A percentile compares a stretch with the other conserved stretches of the same genome.
Conservation (phyloP, 805 yeast genomes). For the Schwanniomyces occidentalis region DNA sequence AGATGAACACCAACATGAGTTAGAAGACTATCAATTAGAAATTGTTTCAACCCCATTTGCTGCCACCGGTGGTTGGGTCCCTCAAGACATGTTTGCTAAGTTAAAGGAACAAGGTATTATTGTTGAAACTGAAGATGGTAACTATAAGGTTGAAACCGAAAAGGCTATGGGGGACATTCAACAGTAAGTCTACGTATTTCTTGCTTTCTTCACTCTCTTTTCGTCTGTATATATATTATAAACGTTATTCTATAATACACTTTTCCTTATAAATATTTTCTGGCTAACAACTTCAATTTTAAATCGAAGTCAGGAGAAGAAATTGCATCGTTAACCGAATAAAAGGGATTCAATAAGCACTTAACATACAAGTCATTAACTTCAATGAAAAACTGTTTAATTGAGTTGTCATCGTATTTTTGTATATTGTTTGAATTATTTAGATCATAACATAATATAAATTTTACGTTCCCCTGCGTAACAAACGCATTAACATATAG, state of each 20-base stretch:
- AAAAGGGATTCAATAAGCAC: conserved; percentile 83
- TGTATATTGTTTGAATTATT: conserved; percentile 45
- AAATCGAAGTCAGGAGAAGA: conserved; percentile 73
- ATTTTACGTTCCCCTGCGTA: conserved; percentile 84
- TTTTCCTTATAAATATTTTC: conserved; percentile 59
- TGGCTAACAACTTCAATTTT: conserved; percentile 68
- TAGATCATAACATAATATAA: conserved; percentile 54
- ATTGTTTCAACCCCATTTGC: conserved; percentile 76
- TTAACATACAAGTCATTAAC: conserved; percentile 87
- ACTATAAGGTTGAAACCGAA: conserved; percentile 35
- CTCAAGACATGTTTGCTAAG: conserved; percentile 85
- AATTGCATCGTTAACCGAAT: conserved; percentile 72
- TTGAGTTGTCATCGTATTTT: conserved; percentile 61
- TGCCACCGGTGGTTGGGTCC: conserved; percentile 93
- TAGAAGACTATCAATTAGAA: conserved; percentile 68
- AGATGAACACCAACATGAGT: conserved; percentile 54
- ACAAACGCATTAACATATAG: conserved; percentile 79
- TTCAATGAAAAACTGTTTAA: conserved; percentile 81
- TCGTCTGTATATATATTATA: neutral
- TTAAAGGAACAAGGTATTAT: conserved; percentile 69
- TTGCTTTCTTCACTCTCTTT: conserved; percentile 1
- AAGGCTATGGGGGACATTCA: conserved; percentile 17
- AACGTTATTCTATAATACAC: neutral
- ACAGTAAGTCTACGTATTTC: conserved; percentile 3
- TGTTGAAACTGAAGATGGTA: conserved; percentile 51